Evolutionary conservation across 306 rosid species (phyloP).

Genomic region (Mimosa bimucronata): DNA sequence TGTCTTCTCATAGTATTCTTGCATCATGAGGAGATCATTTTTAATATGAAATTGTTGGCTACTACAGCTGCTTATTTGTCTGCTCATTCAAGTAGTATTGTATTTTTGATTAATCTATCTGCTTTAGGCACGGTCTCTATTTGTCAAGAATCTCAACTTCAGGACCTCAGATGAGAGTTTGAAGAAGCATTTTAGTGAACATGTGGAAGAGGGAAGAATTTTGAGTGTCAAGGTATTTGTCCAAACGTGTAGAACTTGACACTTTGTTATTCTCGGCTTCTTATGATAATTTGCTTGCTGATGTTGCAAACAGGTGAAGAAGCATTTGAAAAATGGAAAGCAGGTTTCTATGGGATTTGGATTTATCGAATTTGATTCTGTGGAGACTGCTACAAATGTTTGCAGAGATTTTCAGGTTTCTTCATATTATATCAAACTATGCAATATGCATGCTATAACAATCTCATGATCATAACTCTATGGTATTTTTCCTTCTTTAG

Average conservation of each 20-base stretch:
- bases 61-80: slow-evolving; percentile 14
- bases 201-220: slow-evolving; percentile 69
- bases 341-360: slow-evolving; percentile 93
- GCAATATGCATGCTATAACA: not conserved
- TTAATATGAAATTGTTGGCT: slow-evolving; percentile 13
- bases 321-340: slow-evolving; percentile 86
- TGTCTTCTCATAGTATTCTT: not conserved
- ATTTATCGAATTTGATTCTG: slow-evolving; percentile 77
- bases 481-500: slow-evolving; percentile 44
- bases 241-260: slow-evolving; percentile 14
- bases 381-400: slow-evolving; percentile 72
- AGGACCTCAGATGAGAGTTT: slow-evolving; percentile 74
- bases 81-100: slow-evolving; percentile 6
- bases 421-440: slow-evolving; percentile 22
- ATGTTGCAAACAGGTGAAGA: slow-evolving; percentile 63
- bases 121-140: slow-evolving; percentile 81
- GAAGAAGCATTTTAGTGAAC: slow-evolving; percentile 68
- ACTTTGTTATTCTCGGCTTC: not conserved
- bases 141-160: slow-evolving; percentile 94
- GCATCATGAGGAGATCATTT: slow-evolving; percentile 11
- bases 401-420: slow-evolving; percentile 77
- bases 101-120: slow-evolving; percentile 30
- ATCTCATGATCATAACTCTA: slow-evolving; percentile 39
- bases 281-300: slow-evolving; percentile 28
- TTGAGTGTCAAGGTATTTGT: slow-evolving; percentile 73